Evolutionary conservation across 192 early-diverging fungal genomes (phyloP), one percentile per base, ranked within the genome.

Genomic region (Umbelopsis ramanniana): DNA sequence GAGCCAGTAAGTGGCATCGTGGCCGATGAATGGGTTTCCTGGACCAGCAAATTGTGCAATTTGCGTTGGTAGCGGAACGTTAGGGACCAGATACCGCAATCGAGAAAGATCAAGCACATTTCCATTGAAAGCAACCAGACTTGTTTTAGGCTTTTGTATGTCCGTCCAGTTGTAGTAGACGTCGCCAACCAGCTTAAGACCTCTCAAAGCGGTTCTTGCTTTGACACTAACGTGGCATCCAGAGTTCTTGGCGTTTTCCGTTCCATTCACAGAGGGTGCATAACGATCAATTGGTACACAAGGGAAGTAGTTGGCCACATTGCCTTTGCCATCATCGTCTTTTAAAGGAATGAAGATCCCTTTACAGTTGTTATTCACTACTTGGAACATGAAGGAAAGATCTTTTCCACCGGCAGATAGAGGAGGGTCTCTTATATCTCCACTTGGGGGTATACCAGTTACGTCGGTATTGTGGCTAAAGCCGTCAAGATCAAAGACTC

Each of bases 321-420:
- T 79, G 14, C 79, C 85, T 14, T 72, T 29, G 22, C 66, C 66
- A 37, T 84, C 79, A 37, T 81, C 78, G 22, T 74, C 60, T 23
- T 75, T 67, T 7, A 69, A 33, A 9, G 80, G 81, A 3, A 14
- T 71, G 6, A 93, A 75, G 19, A 92, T 72, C 4, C 81, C 85
- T 74, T 88, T 90, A 76, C 93, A 94, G 14, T 85, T 77, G 46
- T 73, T 69, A 72, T 94, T 92, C 54, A 90, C 85, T 63, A 84
- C 87, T 82, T 94, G 93, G 79, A 94, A 94, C 83, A 94, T 57
- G 46, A 93, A 92, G 22, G 87, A 87, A 67, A 93, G 74, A 73
- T 94, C 93, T 77, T 82, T 88, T 60, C 90, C 88, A 52, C 89
- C 89, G 0, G 88, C 88, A 22, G 85, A 82, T 5, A 86, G 78